phyloP scores from a whole-genome alignment of 2,329 filamentous ascomycete genomes.

The Scedosporium dehoogii region DNA sequence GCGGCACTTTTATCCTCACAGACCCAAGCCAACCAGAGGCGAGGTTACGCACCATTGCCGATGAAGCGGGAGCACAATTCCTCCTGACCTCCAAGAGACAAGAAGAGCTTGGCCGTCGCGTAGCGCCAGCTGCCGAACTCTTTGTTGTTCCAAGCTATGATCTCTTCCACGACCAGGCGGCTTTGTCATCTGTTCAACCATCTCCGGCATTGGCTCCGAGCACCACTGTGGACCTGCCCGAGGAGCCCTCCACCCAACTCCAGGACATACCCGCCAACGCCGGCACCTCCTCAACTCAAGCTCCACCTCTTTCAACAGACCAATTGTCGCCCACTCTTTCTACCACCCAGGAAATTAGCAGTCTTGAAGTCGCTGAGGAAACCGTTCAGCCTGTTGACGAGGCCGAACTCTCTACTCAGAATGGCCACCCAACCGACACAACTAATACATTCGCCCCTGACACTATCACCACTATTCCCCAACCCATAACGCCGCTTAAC shows the following conservation, averaged over 20 bases:
- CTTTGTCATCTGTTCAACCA: constrained; percentile 19
- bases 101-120: constrained; percentile 24
- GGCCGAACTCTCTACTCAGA: not conserved
- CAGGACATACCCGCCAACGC: constrained; percentile 3
- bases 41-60: constrained; percentile 32
- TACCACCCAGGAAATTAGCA: not conserved
- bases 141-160: constrained; percentile 15
- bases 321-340: not conserved
- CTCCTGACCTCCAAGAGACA: constrained; percentile 31
- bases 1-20: constrained; percentile 34
- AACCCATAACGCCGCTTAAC: not conserved
- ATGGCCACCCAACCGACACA: not conserved
- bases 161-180: not conserved
- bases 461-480: not conserved
- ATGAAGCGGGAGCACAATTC: constrained; percentile 28
- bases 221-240: constrained; percentile 10
- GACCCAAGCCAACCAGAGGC: constrained; percentile 36
- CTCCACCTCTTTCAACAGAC: not conserved
- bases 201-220: constrained; percentile 7
- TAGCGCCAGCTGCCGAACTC: constrained; percentile 20
- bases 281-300: not conserved
- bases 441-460: not conserved
- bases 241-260: constrained; percentile 3
- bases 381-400: not conserved
- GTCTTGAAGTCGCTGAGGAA: not conserved